Conservation (phyloP, 306 rosid species). For the Quercus aquifolioides region DNA sequence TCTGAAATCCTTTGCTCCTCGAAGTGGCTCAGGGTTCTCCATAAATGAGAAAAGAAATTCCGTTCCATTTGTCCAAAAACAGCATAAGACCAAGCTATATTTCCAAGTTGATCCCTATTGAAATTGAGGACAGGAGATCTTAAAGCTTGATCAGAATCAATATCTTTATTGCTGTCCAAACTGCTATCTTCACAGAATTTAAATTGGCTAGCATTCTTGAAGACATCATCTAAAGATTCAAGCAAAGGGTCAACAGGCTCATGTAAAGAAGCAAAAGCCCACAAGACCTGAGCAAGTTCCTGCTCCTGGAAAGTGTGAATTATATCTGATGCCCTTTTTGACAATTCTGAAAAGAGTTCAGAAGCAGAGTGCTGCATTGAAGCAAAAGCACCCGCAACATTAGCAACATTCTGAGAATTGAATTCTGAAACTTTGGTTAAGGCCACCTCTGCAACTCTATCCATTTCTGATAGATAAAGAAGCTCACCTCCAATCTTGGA, state of each 20-base stretch:
- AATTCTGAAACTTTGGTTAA: conserved; percentile 66
- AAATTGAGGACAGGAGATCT: conserved; percentile 50
- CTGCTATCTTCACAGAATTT: conserved; percentile 32
- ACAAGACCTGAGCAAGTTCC: conserved; percentile 87
- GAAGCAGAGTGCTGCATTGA: conserved; percentile 89
- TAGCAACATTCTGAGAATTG: conserved; percentile 89
- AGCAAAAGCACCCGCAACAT: conserved; percentile 89
- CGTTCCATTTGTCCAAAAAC: conserved; percentile 73
- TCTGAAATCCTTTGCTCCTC: conserved; percentile 80
- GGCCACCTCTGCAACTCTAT: conserved; percentile 87
- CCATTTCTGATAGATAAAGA: conserved; percentile 90
- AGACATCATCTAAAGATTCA: conserved; percentile 63
- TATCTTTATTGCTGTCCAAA: conserved; percentile 20
- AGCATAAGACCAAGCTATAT: conserved; percentile 89
- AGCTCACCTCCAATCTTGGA: conserved; percentile 92
- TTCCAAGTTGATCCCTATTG: conserved; percentile 72
- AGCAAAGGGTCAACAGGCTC: conserved; percentile 62
- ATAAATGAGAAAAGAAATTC: conserved; percentile 57
- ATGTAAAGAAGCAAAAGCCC: conserved; percentile 88
- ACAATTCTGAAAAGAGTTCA: conserved; percentile 65
- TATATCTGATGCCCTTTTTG: conserved; percentile 60
- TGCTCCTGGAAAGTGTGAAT: conserved; percentile 79
- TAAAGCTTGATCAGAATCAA: conserved; percentile 30
- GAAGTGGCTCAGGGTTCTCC: conserved; percentile 61
- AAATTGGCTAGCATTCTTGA: conserved; percentile 42